Evolutionary conservation across 805 yeast species (phyloP), one percentile per base, ranked within the genome.

Genomic region (Wickerhamiella hasegawae): DNA sequence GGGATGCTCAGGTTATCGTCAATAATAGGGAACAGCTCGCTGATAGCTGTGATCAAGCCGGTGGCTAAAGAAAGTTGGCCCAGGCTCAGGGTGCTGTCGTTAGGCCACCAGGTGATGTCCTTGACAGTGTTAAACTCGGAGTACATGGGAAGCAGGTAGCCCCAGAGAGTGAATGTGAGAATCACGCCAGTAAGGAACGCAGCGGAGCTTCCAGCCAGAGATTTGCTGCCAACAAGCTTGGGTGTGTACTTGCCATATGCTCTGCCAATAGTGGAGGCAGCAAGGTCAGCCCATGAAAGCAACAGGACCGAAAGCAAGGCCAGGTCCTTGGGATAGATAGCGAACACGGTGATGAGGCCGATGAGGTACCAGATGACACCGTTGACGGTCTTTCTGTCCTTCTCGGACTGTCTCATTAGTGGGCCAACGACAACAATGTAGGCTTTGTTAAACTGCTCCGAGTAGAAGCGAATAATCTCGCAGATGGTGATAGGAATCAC

Each of bases 1-100:
- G 98, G 98, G 40, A 90, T 87, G 32, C 97, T 85, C 48, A 90
- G 71, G 55, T 90, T 90, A 53, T 90, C 98, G 56, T 90, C 98
- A 57, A 85, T 60, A 12, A 85, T 38, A 45, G 79, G 83, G 33
- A 85, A 69, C 21, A 84, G 82, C 62, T 90, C 98, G 31, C 93
- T 74, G 12, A 79, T 58, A 5, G 96, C 75, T 8, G 94, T 95
- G 29, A 83, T 71, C 15, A 83, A 48, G 0, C 97, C 98, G 45
- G 76, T 68, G 20, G 75, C 49, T 17, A 76, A 36, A 3, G 85
- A 69, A 40, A 75, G 62, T 2, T 58, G 49, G 28, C 60, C 62
- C 31, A 83, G 52, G 34, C 62, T 62, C 44, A 90, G 53, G 20
- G 47, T 49, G 49, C 84, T 77, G 3, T 75, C 55, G 28, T 69